Conservation (phyloP, 169 alveolate genomes). For the Eimeria maxima region DNA sequence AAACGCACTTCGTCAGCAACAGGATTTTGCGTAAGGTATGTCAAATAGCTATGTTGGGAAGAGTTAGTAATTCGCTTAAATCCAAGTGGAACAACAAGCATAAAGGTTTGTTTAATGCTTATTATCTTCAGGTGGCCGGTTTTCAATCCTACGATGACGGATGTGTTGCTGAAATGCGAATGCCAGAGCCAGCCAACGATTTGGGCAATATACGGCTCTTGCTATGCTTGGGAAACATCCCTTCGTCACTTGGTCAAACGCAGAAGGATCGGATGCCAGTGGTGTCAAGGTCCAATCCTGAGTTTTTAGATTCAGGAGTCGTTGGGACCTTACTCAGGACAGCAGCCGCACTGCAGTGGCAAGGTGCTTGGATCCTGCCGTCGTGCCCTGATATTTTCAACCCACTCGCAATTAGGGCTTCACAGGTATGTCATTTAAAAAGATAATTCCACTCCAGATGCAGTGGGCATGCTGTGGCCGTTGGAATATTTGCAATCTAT, state of each 20-base stretch:
- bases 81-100: neutral
- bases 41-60: neutral
- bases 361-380: conserved; percentile 81
- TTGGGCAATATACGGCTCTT: conserved; percentile 68
- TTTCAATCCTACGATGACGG: conserved; percentile 79
- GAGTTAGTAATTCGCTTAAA: neutral
- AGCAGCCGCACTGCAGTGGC: conserved; percentile 84
- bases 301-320: neutral
- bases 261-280: neutral
- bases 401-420: conserved; percentile 79
- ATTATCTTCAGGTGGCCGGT: conserved; percentile 72
- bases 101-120: neutral
- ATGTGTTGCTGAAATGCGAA: conserved; percentile 79
- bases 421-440: conserved; percentile 55
- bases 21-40: conserved; percentile 78
- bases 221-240: conserved; percentile 78
- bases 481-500: neutral
- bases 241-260: neutral
- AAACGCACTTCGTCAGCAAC: conserved; percentile 74
- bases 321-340: conserved; percentile 75
- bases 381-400: conserved; percentile 78
- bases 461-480: neutral
- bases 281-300: neutral
- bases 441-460: neutral
- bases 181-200: conserved; percentile 59